Base-by-base conservation (phyloP, 371 early-diverging fungal genomes). In the Mucor mucedo region DNA sequence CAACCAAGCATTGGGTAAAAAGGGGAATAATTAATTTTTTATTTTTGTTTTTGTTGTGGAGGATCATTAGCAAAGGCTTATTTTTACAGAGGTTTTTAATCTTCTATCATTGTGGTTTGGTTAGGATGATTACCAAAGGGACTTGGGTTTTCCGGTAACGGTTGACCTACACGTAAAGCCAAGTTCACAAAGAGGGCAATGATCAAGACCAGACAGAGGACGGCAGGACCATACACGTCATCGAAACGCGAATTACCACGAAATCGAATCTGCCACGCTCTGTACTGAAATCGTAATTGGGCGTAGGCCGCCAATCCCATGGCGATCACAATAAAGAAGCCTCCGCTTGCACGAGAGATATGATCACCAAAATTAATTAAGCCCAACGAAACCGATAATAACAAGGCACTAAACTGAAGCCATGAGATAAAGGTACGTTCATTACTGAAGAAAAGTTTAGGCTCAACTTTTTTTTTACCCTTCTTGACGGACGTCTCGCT, bases 361-460 rank as follows among this genome's bases (percentile, higher is more conserved):
- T 69, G 68, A 72, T 92, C 91, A 13, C 92, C 91, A 84, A 93
- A 94, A 76, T 94, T 94, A 28, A 94, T 68, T 53, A 94, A 72
- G 2, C 90, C 93, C 33, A 94, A 66, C 11, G 92, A 84, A 1
- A 93, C 69, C 9, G 89, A 86, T 1, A 89, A 86, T 28, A 94
- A 68, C 55, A 91, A 71, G 5, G 89, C 84, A 6, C 87, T 77
- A 69, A 91, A 91, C 71, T 91, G 86, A 33, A 91, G 72, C 92
- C 92, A 91, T 6, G 93, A 89, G 52, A 99, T 81, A 77, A 99
- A 98, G 1, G 98, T 99, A 47, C 99, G 84, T 78, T 99, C 99
- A 73, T 99, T 99, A 42, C 98, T 96, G 83, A 99, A 98, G 75
- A 91, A 98, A 29, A 96, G 94, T 76, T 99, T 99, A 50, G 99